phyloP scores from a whole-genome alignment of 148 eudicot species.

The Rhododendron simsii region DNA sequence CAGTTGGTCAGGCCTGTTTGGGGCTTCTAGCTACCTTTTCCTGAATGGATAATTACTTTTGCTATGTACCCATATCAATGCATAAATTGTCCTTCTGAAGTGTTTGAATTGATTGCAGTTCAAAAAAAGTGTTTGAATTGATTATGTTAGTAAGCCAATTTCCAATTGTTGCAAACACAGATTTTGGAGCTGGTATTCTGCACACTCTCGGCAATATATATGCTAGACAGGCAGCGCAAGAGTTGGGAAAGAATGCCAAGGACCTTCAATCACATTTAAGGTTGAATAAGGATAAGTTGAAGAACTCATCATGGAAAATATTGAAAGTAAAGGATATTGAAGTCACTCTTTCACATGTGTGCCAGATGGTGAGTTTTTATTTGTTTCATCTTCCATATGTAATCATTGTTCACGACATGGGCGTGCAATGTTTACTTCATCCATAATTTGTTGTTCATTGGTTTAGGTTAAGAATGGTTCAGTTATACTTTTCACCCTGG shows the following conservation, averaged over 20 bases:
- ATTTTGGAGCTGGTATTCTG: constrained; percentile 70
- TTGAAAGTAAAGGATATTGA: constrained; percentile 94
- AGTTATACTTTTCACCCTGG: not conserved
- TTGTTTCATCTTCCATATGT: not conserved
- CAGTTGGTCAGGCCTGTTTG: not conserved
- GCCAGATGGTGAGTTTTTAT: constrained; percentile 63
- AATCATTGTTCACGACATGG: not conserved
- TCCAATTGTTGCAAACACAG: constrained; percentile 29
- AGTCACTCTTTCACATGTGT: constrained; percentile 83
- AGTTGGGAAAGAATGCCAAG: constrained; percentile 88
- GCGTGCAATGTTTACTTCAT: not conserved
- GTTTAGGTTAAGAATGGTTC: not conserved
- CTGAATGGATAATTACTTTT: not conserved
- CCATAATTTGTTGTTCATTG: not conserved
- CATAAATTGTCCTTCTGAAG: not conserved
- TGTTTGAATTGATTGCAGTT: not conserved
- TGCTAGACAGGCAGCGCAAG: constrained; percentile 86
- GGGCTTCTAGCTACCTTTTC: not conserved
- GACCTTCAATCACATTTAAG: constrained; percentile 67
- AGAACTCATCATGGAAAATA: constrained; percentile 92
- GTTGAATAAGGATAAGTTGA: constrained; percentile 66
- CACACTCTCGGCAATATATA: constrained; percentile 88
- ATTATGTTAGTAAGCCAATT: not conserved
- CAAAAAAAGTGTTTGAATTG: too few relatives aligned
- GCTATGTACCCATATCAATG: not conserved